Evolutionary conservation across 2,329 filamentous ascomycete genomes (phyloP), one percentile per base, ranked within the genome.

Genomic region (Aspergillus calidoustus): DNA sequence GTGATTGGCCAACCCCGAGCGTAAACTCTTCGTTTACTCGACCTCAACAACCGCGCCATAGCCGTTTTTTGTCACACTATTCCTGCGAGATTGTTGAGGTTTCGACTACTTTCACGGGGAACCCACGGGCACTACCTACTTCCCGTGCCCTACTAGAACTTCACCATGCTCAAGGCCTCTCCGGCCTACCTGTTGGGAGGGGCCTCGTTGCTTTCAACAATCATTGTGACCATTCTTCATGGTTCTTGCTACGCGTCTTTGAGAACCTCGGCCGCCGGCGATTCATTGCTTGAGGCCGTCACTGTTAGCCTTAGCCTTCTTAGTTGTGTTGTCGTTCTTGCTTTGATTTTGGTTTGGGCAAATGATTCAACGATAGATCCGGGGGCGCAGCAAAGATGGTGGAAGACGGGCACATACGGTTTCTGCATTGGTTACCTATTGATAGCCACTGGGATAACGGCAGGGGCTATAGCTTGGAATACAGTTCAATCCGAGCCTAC

Each of bases 191-290:
- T 66, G n/a, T 48, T 76, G 50, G 73, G 71, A 52, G 67, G 60
- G 25, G 62, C 62, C 22, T 67, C 72, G 7, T 51, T 73, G 11
- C 41, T 69, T 30, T 66, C 62, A 34, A 71, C 70, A 8, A 57
- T 72, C 22, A 66, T 73, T 47, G 62, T 65, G 17, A 73, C 71
- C 7, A 58, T 76, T 38, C 60, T 76, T 28, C 68, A 74, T 64
- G 71, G 71, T 43, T 49, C 76, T 31, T 72, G 65, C 19, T 72
- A 69, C 57, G 69, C 65, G 3, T 64, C 61, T 19, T 68, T 69
- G 59, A 66, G 64, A 54, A 62, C 64, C 11, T 60, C 66, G 7
- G 63, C 65, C 15, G 64, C 65, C 1, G 57, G 55, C 28, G 59
- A 55, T 7, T 59, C 64, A 17, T 57, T 65, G 13, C 61, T 69